phyloP scores from a whole-genome alignment of 2,329 filamentous ascomycete species.

The Metarhizium robertsii region DNA sequence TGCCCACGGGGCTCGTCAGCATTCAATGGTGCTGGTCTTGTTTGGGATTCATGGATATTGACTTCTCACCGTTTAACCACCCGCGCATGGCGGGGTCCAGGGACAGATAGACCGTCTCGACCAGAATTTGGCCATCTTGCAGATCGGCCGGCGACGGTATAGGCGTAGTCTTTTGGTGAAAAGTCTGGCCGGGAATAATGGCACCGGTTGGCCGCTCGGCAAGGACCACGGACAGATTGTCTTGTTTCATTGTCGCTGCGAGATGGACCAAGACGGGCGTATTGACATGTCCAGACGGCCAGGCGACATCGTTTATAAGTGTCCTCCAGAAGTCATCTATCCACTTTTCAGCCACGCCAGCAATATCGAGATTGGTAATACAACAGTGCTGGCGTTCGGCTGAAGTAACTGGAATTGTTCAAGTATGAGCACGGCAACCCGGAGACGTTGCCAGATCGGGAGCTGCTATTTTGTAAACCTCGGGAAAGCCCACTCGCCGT shows the following conservation, averaged over 20 bases:
- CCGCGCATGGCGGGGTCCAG: conserved; percentile 70
- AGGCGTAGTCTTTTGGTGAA: conserved; percentile 41
- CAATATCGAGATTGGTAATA: no score
- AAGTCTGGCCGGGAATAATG: conserved; percentile 58
- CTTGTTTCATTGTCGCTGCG: conserved; percentile 26
- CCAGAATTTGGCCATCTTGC: conserved; percentile 55
- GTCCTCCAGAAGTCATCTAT: no score
- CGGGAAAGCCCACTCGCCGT: no score
- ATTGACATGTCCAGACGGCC: no score
- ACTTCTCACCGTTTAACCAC: conserved; percentile 50
- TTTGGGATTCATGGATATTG: no score
- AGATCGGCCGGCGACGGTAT: conserved; percentile 43
- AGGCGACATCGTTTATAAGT: no score
- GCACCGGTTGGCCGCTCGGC: conserved; percentile 51
- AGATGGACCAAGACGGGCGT: not conserved
- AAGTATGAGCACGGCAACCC: no score
- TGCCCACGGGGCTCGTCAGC: not conserved
- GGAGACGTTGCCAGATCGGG: no score
- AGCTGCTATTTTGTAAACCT: no score
- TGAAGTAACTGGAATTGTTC: no score
- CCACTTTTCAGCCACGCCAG: not conserved
- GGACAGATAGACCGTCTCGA: conserved; percentile 53
- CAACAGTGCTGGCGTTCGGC: no score
- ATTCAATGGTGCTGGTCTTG: not conserved
- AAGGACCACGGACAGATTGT: conserved; percentile 46